Conservation (phyloP, 352 stramenopile species). For the Phytophthora melonis region DNA sequence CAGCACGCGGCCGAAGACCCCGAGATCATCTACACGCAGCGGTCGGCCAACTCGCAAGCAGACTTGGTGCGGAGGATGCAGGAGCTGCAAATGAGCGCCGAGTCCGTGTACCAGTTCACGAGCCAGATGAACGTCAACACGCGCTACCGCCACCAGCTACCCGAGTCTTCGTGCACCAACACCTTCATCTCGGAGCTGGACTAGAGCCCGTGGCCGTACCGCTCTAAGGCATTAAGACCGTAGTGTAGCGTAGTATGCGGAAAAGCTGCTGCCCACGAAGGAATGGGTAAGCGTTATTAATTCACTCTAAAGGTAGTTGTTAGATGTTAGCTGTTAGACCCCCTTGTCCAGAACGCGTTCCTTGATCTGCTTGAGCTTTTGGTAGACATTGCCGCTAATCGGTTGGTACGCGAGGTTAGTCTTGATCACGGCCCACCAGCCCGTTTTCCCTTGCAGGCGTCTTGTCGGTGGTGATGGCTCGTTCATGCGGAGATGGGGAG, state of each 20-base stretch:
- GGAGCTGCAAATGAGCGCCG: slow-evolving; percentile 60
- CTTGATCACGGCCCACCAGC: slow-evolving; percentile 2
- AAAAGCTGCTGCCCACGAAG: background rate
- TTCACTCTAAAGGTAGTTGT: background rate
- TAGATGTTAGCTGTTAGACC: background rate
- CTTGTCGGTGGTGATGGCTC: background rate
- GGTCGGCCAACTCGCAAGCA: slow-evolving; percentile 1
- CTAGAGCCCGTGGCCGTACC: slow-evolving; percentile 12
- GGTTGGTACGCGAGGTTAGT: slow-evolving; percentile 6
- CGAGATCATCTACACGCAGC: slow-evolving; percentile 26
- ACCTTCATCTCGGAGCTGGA: slow-evolving; percentile 40
- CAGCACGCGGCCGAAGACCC: slow-evolving; percentile 23
- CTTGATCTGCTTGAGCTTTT: slow-evolving; percentile 16
- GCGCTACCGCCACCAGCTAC: slow-evolving; percentile 23
- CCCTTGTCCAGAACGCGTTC: background rate
- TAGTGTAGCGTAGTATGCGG: slow-evolving; percentile 13
- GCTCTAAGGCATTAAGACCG: slow-evolving; percentile 15
- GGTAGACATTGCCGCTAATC: slow-evolving; percentile 4
- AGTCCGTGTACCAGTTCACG: slow-evolving; percentile 69
- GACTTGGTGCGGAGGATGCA: slow-evolving; percentile 63
- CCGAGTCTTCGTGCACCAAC: slow-evolving; percentile 12
- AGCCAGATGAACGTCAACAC: slow-evolving; percentile 51
- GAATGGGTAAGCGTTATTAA: background rate
- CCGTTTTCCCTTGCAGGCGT: background rate
- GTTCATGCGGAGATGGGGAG: slow-evolving; percentile 8